Conservation (phyloP, 768 basidiomycete genomes). For the Mycena amicta region DNA sequence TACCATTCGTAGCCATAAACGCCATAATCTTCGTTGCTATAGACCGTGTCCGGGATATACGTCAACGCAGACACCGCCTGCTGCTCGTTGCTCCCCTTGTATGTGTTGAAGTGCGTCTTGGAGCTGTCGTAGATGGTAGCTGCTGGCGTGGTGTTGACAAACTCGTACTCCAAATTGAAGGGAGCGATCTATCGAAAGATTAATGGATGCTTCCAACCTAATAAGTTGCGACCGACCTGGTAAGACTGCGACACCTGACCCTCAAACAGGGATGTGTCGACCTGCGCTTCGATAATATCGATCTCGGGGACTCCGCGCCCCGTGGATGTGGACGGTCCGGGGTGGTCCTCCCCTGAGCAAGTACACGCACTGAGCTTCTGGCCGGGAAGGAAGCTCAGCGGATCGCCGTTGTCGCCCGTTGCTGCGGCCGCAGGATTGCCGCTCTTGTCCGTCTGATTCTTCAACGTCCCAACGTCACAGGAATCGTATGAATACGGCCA, state of each 20-base stretch:
- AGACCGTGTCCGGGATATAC: conserved; percentile 52
- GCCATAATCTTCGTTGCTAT: conserved; percentile 55
- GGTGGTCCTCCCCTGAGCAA: conserved; percentile 83
- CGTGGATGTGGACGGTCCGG: conserved; percentile 68
- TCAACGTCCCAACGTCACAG: conserved; percentile 87
- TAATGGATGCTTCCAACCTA: too few species aligned
- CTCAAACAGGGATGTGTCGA: conserved; percentile 49
- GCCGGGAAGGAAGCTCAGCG: conserved; percentile 80
- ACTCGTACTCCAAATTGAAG: conserved; percentile 70
- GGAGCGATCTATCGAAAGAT: too few species aligned
- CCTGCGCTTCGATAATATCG: conserved; percentile 87
- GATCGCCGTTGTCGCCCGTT: conserved; percentile 55
- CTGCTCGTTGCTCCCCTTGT: conserved; percentile 72
- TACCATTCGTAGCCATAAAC: conserved; percentile 82
- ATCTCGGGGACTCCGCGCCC: conserved; percentile 92
- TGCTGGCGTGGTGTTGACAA: conserved; percentile 53
- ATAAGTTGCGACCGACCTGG: too few species aligned
- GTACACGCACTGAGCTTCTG: conserved; percentile 89
- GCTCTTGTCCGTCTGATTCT: conserved; percentile 70
- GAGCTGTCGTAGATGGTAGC: conserved; percentile 54
- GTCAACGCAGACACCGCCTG: conserved; percentile 74
- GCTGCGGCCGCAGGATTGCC: conserved; percentile 60
- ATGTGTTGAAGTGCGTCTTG: conserved; percentile 62
- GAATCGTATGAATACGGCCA: conserved; percentile 85
- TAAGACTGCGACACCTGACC: conserved; percentile 80